A percentile compares a stretch with the other conserved stretches of the same genome.
phyloP scores from a whole-genome alignment of 176 grass and related monocot genomes.

The Canna indica region DNA sequence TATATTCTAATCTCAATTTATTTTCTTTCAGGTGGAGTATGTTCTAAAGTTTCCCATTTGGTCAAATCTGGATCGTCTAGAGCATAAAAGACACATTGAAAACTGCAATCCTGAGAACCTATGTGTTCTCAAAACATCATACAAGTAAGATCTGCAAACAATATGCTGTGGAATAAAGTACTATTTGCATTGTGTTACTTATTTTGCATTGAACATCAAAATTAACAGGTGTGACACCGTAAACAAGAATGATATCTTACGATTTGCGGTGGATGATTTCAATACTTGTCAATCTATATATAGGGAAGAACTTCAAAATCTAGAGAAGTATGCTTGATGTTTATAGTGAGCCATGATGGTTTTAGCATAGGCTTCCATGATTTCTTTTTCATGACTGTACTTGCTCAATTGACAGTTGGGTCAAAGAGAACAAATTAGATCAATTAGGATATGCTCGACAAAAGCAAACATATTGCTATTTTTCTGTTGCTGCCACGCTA shows the following conservation, averaged over 20 bases:
- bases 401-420: conserved; percentile 42
- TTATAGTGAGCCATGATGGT: background rate
- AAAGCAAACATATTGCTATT: conserved; percentile 52
- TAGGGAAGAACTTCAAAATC: conserved; percentile 44
- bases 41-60: conserved; percentile 55
- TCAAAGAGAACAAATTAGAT: conserved; percentile 47
- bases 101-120: conserved; percentile 23
- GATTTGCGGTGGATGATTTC: conserved; percentile 43
- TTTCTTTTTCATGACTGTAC: background rate
- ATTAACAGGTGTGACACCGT: conserved; percentile 29
- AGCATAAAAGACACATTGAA: conserved; percentile 74
- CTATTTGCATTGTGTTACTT: background rate
- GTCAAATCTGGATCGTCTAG: conserved; percentile 49
- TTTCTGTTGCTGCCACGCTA: conserved; percentile 52
- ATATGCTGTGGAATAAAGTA: background rate
- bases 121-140: conserved; percentile 36
- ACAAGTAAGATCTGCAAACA: conserved; percentile 32
- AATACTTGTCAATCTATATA: conserved; percentile 36
- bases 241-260: conserved; percentile 32
- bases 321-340: conserved; percentile 37
- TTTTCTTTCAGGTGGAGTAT: conserved; percentile 46
- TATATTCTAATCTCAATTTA: too few species aligned
- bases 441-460: conserved; percentile 58
- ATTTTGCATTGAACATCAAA: conserved; percentile 11
- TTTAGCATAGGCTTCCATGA: background rate